These are phyloP conservation scores for Passalora sequoiae DNA, from an alignment of 2,329 filamentous ascomycete species.

Conservation along the genomic window DNA sequence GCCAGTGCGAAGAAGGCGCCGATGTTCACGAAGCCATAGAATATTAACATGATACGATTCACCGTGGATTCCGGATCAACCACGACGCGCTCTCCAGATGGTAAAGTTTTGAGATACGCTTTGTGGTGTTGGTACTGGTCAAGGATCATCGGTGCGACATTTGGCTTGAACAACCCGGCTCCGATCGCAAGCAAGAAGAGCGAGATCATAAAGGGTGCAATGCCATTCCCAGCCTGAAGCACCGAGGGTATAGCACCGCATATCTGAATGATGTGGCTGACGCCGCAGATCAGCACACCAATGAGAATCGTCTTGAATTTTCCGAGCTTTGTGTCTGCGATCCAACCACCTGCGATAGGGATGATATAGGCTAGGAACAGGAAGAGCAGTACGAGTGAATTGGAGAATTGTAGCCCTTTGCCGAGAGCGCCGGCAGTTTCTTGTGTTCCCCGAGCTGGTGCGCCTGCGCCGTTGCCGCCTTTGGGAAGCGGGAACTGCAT, in stretches of 20 bases:
- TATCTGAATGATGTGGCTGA: conserved; percentile 24
- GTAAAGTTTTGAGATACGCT: conserved; percentile 33
- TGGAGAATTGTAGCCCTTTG: conserved; percentile 51
- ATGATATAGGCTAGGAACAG: conserved; percentile 54
- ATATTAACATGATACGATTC: conserved; percentile 52
- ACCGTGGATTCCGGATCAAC: conserved; percentile 45
- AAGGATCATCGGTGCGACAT: conserved; percentile 52
- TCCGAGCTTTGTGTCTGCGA: conserved; percentile 25
- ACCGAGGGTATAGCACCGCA: conserved; percentile 22
- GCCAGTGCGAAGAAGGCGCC: conserved; percentile 63
- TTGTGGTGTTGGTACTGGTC: conserved; percentile 42
- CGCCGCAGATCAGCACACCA: conserved; percentile 22
- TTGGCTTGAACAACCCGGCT: conserved; percentile 74
- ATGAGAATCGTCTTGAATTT: conserved; percentile 21
- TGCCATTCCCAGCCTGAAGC: conserved; percentile 19
- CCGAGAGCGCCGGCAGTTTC: conserved; percentile 53
- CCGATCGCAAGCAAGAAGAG: conserved; percentile 50
- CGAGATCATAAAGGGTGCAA: conserved; percentile 53
- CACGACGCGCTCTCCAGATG: conserved; percentile 43
- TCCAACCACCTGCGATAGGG: conserved; percentile 40
- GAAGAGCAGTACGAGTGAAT: conserved; percentile 52
- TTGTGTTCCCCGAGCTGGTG: conserved; percentile 29
- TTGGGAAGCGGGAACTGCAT: conserved; percentile 56
- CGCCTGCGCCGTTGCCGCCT: conserved; percentile 35
- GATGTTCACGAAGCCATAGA: conserved; percentile 69